These are phyloP conservation scores for Myriosclerotinia curreyana DNA, from an alignment of 2,329 filamentous ascomycete genomes.

Conservation along the genomic window DNA sequence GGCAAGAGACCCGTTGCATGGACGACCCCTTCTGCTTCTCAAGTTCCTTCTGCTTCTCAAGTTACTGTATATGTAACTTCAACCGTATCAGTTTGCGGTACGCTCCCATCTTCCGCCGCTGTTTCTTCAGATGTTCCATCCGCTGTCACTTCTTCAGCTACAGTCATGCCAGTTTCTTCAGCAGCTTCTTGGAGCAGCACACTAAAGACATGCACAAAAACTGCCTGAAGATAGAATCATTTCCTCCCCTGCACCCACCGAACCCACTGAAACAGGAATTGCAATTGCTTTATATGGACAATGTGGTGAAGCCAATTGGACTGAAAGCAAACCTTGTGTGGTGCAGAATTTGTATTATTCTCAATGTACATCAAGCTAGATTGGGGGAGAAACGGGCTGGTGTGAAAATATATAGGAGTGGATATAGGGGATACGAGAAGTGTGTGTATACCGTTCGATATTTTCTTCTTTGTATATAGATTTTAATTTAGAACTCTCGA, in stretches of 20 bases:
- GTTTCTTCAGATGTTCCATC: neutral
- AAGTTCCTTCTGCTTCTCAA: neutral
- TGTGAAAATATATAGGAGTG: neutral
- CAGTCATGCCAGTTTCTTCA: neutral
- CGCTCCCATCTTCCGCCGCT: neutral
- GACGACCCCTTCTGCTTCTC: slow-evolving; percentile 12
- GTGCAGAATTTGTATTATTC: slow-evolving; percentile 15
- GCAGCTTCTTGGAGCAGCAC: neutral
- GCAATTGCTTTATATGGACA: slow-evolving; percentile 14
- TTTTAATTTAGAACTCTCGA: neutral
- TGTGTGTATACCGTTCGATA: neutral
- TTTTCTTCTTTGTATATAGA: slow-evolving; percentile 14
- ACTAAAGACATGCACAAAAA: slow-evolving; percentile 2
- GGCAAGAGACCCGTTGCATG: slow-evolving; percentile 3
- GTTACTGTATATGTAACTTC: neutral
- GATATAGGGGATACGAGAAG: neutral
- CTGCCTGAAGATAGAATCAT: neutral
- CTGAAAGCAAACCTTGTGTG: slow-evolving; percentile 2
- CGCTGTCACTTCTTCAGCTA: neutral
- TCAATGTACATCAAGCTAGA: slow-evolving; percentile 17
- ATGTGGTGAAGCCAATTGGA: slow-evolving; percentile 11
- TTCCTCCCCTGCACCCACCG: neutral
- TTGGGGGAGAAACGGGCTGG: neutral
- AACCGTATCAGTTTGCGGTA: neutral
- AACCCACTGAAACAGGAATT: neutral